Evolutionary conservation across 441 rosid genomes (phyloP), one percentile per base, ranked within the genome.

Genomic region (Arabidopsis hybrid): DNA sequence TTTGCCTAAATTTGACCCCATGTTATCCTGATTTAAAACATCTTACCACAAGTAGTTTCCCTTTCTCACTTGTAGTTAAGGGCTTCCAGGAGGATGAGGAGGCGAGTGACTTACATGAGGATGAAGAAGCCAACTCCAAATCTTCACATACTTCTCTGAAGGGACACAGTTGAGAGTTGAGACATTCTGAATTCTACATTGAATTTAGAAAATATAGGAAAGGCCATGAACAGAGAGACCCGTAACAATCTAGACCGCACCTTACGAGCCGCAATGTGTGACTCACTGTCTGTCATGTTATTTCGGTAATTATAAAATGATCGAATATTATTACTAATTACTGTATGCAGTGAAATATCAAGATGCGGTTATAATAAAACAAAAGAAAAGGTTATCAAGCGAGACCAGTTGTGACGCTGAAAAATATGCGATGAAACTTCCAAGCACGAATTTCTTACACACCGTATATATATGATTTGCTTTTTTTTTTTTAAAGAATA

Each of bases 251-350:
- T 18, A 56, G 75, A 62, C 29, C 36, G 75, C 79, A 76, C 63
- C 75, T 69, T 55, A 56, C 60, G 38, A 69, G 75, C 75, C 79
- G 79, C 75, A 76, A 38, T 38, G 71, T 69, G 6, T 39, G 79
- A 49, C 75, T 56, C 65, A 39, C 32, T 76, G 75, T 69, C 75
- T 69, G 43, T 69, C 74, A 75, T 74, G 62, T 74, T 74, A 52
- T 38, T 32, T 65, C 43, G 14, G 40, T 18, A 18, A 18, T 73
- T 26, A 36, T 47, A 26, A 45, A 13, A 43, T 18, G 7, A 43
- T 58, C 43, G 5, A 58, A 35, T 50, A 42, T 39, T 52, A 43
- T 4, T 34, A 11, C 39, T 36, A 70, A 13, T 58, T 10, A 52
- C 3, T 5, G 10, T 66, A 55, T 50, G 39, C 38, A 66, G 53